Conservation (phyloP, 352 stramenopile genomes). For the Saprolegnia parasitica region DNA sequence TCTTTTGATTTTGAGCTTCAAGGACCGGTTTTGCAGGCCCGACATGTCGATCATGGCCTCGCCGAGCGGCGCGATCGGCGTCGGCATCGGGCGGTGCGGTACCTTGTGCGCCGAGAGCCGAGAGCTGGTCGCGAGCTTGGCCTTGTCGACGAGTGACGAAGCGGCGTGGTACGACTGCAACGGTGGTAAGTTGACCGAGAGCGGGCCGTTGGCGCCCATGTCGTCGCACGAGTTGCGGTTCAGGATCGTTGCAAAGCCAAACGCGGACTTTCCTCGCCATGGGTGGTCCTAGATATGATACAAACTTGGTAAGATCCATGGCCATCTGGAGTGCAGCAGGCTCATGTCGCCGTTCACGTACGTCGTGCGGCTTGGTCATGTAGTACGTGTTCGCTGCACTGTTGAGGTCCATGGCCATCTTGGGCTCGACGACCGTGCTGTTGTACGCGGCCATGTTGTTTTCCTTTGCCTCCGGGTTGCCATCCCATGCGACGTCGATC, state of each 20-base stretch:
- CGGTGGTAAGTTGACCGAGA: conserved; percentile 55
- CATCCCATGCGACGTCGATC: conserved; percentile 17
- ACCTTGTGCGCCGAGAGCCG: conserved; percentile 34
- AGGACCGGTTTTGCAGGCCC: conserved; percentile 13
- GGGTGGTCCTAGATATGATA: conserved; percentile 43
- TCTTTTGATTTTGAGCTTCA: conserved; percentile 31
- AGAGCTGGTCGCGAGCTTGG: conserved; percentile 25
- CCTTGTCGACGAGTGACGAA: conserved; percentile 16
- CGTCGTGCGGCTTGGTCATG: background rate
- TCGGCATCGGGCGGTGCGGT: conserved; percentile 33
- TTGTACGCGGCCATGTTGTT: conserved; percentile 8
- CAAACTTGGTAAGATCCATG: conserved; percentile 29
- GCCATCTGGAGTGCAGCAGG: background rate
- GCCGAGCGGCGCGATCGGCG: conserved; percentile 30
- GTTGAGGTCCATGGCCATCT: background rate
- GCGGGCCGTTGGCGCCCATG: conserved; percentile 10
- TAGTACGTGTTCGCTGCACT: background rate
- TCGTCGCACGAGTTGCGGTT: conserved; percentile 40
- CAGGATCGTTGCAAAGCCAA: conserved; percentile 76
- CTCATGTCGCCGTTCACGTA: background rate
- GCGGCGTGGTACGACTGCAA: conserved; percentile 62
- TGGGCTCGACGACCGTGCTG: background rate
- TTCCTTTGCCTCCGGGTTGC: conserved; percentile 12
- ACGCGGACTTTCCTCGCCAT: conserved; percentile 60
- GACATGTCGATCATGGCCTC: background rate